These are phyloP conservation scores for Floccularia luteovirens DNA, from an alignment of 768 basidiomycete species.

Conservation along the genomic window DNA sequence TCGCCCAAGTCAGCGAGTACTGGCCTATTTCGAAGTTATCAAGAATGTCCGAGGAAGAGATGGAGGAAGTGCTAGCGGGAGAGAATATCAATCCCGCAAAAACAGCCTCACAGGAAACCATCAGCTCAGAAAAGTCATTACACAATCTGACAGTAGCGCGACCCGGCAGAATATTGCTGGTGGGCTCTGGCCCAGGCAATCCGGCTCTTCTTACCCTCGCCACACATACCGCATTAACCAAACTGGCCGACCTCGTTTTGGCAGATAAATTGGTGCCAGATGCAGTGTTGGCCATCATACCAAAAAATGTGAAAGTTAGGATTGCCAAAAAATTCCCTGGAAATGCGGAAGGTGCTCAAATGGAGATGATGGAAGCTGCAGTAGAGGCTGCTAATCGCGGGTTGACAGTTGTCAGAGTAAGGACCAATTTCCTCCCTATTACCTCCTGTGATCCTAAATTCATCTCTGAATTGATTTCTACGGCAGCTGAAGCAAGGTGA, in stretches of 20 bases:
- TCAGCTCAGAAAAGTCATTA: conserved; percentile 11
- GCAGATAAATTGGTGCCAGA: conserved; percentile 96
- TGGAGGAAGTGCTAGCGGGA: conserved; percentile 54
- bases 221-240: conserved; percentile 73
- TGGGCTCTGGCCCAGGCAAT: conserved; percentile 94
- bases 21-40: conserved; percentile 82
- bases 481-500: conserved; percentile 92
- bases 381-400: conserved; percentile 76
- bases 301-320: conserved; percentile 58
- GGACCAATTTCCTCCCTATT: conserved; percentile 19
- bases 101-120: not conserved
- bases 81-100: conserved; percentile 9
- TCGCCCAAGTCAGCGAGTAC: conserved; percentile 94
- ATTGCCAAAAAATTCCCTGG: conserved; percentile 98
- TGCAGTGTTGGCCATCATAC: conserved; percentile 81
- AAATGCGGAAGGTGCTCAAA: conserved; percentile 91
- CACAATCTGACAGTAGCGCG: conserved; percentile 26
- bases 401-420: conserved; percentile 78
- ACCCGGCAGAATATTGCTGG: conserved; percentile 75
- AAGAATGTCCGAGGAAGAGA: conserved; percentile 55
- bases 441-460: not conserved
- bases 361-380: conserved; percentile 90
- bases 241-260: conserved; percentile 79
- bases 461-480: not conserved
- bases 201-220: conserved; percentile 88